Base-by-base conservation (phyloP, 163 green algal genomes). In the Scenedesmus sp. region DNA sequence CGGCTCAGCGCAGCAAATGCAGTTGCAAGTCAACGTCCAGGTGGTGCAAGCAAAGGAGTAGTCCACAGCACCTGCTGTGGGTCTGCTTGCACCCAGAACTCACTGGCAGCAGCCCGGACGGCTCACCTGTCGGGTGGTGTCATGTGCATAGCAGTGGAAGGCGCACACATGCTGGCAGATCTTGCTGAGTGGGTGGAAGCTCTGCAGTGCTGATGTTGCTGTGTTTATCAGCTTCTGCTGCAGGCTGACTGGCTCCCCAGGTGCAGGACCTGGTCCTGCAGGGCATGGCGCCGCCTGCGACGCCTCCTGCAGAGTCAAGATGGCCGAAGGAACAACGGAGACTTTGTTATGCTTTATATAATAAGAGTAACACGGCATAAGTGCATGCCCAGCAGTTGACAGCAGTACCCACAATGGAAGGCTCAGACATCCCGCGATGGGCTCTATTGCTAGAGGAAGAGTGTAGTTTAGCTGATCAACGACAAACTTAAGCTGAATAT, bases 111-210 rank as follows among this genome's bases (percentile, higher is more conserved):
- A 81, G 35, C 5, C 6, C 49, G 42, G 0, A 44, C 24, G 7
- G n/a, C 40, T 26, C 37, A 95, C 92, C 91, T 95, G 94, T 24
- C 96, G 94, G 0, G 88, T 93, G 85, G 96, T 94, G 94, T 97
- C 94, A 86, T 97, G 92, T 12, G 93, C 88, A 70, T 98, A 98
- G 81, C 95, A 96, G 90, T 98, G 96, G 88, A 96, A 96, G 65
- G 85, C 95, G 83, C 95, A 97, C 12, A 97, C 92, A 86, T 97
- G 96, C 93, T 98, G 94, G 87, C 94, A 94, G 46, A 98, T 93
- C 13, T 89, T 72, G 30, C 91, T 92, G 49, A 98, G 42, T 20
- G 96, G 95, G 0, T 70, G 35, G 59, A 95, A 96, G 35, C n/a
- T 92, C 87, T 98, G 94, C 46, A 96, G 76, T 33, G 90, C 59